phyloP scores from a whole-genome alignment of 2,329 filamentous ascomycete genomes.

The Cercospora sp. region DNA sequence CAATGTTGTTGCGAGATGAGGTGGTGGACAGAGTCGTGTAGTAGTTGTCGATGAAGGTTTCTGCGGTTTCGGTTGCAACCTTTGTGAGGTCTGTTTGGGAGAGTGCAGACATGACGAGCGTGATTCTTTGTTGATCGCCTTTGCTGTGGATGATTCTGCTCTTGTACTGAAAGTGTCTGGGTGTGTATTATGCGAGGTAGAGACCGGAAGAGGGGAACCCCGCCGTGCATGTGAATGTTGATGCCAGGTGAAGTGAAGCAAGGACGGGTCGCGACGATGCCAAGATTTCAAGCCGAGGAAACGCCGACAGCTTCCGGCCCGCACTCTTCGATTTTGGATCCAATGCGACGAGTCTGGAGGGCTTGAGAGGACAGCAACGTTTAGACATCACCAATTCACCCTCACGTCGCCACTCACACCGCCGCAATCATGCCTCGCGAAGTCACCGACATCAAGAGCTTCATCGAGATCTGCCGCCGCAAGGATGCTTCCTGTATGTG shows the following conservation, averaged over 20 bases:
- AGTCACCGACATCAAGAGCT: constrained; percentile 98
- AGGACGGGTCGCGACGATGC: constrained; percentile 1
- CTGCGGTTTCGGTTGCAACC: constrained; percentile 58
- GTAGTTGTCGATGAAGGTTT: constrained; percentile 70
- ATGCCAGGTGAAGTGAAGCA: background rate
- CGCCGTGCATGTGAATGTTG: background rate
- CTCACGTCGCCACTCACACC: constrained; percentile 18
- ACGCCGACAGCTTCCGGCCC: constrained; percentile 6
- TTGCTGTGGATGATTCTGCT: background rate
- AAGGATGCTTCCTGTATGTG: constrained; percentile 98
- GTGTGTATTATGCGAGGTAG: background rate
- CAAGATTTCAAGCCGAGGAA: constrained; percentile 18
- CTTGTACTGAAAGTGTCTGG: background rate
- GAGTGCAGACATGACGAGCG: constrained; percentile 28
- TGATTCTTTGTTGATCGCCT: background rate
- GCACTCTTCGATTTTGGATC: constrained; percentile 20
- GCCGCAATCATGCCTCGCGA: constrained; percentile 88
- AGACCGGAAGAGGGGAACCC: background rate
- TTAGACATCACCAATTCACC: constrained; percentile 14
- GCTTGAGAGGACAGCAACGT: constrained; percentile 11
- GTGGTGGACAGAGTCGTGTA: constrained; percentile 69
- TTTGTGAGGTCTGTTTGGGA: constrained; percentile 35
- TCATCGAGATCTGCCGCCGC: constrained; percentile 99
- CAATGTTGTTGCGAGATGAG: constrained; percentile 54
- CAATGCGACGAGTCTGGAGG: background rate